Percentiles rank a stretch among this genome's conserved stretches.
phyloP scores from a whole-genome alignment of 2,329 filamentous ascomycete species.

The Cyphellophora europaea region DNA sequence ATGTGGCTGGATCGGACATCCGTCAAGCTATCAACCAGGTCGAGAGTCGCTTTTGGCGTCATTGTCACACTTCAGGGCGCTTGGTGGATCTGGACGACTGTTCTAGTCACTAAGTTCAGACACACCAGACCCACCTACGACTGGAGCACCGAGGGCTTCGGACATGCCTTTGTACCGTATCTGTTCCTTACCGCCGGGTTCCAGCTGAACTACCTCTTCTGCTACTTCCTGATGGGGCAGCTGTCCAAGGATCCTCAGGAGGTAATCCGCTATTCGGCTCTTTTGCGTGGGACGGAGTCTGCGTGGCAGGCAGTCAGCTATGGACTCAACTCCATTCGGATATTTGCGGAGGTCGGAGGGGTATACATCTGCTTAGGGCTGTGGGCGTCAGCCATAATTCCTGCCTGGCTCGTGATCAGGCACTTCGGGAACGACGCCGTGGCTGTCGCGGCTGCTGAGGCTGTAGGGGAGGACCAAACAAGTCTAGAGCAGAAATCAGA shows the following conservation, averaged over 20 bases:
- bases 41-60: slow-evolving; percentile 44
- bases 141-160: slow-evolving; percentile 56
- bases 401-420: slow-evolving; percentile 57
- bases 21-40: slow-evolving; percentile 44
- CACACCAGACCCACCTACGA: slow-evolving; percentile 52
- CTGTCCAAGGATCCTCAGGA: slow-evolving; percentile 53
- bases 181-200: slow-evolving; percentile 58
- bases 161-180: slow-evolving; percentile 56
- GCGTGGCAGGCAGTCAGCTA: slow-evolving; percentile 66
- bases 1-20: slow-evolving; percentile 50
- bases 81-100: slow-evolving; percentile 64
- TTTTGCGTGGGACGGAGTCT: slow-evolving; percentile 61
- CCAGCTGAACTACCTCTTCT: slow-evolving; percentile 63
- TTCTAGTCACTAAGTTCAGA: slow-evolving; percentile 54
- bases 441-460: slow-evolving; percentile 1
- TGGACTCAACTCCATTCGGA: slow-evolving; percentile 50
- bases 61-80: slow-evolving; percentile 34
- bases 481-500: too few species aligned
- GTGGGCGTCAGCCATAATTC: slow-evolving; percentile 54
- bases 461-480: too few species aligned
- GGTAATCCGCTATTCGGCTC: slow-evolving; percentile 56
- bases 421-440: slow-evolving; percentile 36
- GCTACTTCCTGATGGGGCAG: slow-evolving; percentile 60
- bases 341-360: slow-evolving; percentile 56
- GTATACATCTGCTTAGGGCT: slow-evolving; percentile 62